These are phyloP conservation scores for Botrytis pseudocinerea DNA, from an alignment of 2,329 filamentous ascomycete species.

Conservation along the genomic window DNA sequence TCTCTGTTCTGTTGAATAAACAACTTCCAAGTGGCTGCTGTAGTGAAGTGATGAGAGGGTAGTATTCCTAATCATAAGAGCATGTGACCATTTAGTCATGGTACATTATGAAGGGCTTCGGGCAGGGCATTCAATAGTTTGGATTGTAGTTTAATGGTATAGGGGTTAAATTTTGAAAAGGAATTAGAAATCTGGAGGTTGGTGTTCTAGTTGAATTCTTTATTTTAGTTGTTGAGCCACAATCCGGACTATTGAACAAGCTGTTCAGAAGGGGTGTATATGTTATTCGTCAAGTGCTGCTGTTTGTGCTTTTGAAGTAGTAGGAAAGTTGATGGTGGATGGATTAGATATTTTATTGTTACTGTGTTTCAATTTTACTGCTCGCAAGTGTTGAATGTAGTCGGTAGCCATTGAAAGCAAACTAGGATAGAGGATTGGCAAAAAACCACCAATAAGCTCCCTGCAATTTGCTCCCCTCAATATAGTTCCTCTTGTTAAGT, in stretches of 20 bases:
- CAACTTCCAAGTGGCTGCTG: not conserved
- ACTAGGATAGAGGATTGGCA: not conserved
- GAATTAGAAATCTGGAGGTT: too few species aligned
- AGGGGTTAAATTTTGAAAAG: too few species aligned
- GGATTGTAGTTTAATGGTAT: too few species aligned
- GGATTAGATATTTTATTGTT: too few species aligned
- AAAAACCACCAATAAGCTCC: conserved; percentile 18
- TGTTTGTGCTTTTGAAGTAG: not conserved
- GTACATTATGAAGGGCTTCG: not conserved
- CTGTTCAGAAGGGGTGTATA: too few species aligned
- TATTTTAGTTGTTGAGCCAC: too few species aligned
- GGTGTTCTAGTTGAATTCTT: too few species aligned
- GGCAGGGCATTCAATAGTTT: too few species aligned
- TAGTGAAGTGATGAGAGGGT: not conserved
- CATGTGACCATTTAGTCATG: too few species aligned
- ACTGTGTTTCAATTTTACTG: not conserved
- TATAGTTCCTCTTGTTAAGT: conserved; percentile 13
- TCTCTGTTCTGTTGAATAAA: not conserved
- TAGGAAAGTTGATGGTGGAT: too few species aligned
- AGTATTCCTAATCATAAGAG: not conserved
- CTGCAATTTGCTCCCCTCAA: conserved; percentile 13
- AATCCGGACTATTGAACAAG: too few species aligned
- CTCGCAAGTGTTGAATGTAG: not conserved
- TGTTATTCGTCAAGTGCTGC: not conserved
- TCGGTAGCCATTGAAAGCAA: not conserved